phyloP scores from a whole-genome alignment of 2,329 filamentous ascomycete genomes.

The Cladosporium sphaerospermum region DNA sequence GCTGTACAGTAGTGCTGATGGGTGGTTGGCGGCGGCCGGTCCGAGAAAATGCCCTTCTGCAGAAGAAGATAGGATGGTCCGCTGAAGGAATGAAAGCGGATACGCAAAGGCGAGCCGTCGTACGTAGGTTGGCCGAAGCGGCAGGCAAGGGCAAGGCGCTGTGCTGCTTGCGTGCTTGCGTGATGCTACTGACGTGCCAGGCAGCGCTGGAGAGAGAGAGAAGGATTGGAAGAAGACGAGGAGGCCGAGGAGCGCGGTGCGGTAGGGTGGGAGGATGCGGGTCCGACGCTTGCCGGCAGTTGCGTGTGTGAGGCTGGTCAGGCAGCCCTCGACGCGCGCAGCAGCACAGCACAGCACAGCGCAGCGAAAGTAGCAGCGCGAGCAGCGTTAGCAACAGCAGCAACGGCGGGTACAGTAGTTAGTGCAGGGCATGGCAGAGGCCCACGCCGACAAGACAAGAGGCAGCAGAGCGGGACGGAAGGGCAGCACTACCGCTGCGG shows the following conservation, averaged over 20 bases:
- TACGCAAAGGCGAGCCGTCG: background rate
- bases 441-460: background rate
- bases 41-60: no score
- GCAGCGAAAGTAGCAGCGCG: no score
- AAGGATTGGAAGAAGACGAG: no score
- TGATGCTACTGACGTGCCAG: background rate
- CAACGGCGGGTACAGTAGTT: background rate
- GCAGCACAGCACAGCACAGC: no score
- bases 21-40: slow-evolving; percentile 1
- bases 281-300: slow-evolving; percentile 9
- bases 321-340: no score
- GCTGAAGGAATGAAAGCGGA: slow-evolving; percentile 8
- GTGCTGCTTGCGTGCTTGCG: no score
- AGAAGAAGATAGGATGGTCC: no score
- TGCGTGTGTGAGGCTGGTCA: background rate
- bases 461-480: background rate
- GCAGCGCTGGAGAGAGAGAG: background rate
- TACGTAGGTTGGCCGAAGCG: no score
- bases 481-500: background rate
- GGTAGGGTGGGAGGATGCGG: no score
- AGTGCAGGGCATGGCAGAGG: background rate
- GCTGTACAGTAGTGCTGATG: slow-evolving; percentile 2
- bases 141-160: no score
- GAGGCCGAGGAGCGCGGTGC: no score
- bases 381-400: no score